A percentile compares a stretch with the other conserved stretches of the same genome.
phyloP scores from a whole-genome alignment of 2,329 filamentous ascomycete genomes.

The Intubia oerlemansii region DNA sequence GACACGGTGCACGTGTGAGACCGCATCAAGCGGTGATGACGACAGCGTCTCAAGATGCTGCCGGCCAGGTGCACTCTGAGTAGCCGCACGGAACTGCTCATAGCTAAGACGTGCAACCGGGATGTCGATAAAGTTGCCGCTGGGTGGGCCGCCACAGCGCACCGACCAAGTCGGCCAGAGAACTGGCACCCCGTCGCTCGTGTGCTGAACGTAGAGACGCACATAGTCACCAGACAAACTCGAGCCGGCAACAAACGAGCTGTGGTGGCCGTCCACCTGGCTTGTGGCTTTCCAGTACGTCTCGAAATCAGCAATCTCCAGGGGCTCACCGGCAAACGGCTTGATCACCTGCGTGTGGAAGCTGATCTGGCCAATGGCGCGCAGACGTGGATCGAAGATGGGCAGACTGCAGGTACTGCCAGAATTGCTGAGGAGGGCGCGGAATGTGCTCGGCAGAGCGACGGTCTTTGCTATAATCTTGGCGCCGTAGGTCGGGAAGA shows the following conservation, averaged over 20 bases:
- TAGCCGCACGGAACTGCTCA: constrained; percentile 42
- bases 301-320: constrained; percentile 95
- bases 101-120: constrained; percentile 62
- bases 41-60: constrained; percentile 21
- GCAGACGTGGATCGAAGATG: constrained; percentile 75
- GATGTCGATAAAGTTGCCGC: constrained; percentile 35
- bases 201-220: constrained; percentile 77
- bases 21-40: constrained; percentile 25
- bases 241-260: constrained; percentile 78
- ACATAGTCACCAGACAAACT: constrained; percentile 93
- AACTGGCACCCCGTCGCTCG: constrained; percentile 68
- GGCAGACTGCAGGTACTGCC: constrained; percentile 66
- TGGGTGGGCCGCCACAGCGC: constrained; percentile 26
- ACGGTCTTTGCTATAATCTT: constrained; percentile 95
- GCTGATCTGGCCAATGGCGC: constrained; percentile 80
- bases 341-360: constrained; percentile 96
- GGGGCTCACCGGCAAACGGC: constrained; percentile 73
- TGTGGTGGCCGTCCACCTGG: constrained; percentile 68
- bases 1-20: constrained; percentile 48
- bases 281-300: constrained; percentile 99
- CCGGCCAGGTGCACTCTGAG: constrained; percentile 19
- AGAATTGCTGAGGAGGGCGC: constrained; percentile 49
- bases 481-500: constrained; percentile 91
- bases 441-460: constrained; percentile 73
- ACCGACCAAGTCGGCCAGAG: constrained; percentile 75